Conservation (phyloP, 73 alveolate species). For the Blepharisma stoltei region DNA sequence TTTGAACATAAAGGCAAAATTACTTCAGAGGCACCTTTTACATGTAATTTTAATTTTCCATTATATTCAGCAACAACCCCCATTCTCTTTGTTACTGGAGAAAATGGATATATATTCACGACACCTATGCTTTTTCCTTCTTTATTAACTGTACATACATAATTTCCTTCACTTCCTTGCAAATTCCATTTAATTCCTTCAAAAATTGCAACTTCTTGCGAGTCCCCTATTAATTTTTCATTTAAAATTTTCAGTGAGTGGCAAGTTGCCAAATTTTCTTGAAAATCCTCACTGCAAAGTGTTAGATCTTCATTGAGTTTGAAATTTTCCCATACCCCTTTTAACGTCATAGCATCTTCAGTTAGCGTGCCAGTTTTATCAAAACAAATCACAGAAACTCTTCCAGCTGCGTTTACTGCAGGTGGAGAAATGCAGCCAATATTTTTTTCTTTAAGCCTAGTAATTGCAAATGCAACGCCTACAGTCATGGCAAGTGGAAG, state of each 20-base stretch:
- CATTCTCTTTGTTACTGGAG: constrained; percentile 86
- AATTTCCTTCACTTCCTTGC: constrained; percentile 52
- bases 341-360: constrained; percentile 88
- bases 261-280: constrained; percentile 49
- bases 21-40: constrained; percentile 33
- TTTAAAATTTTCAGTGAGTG: constrained; percentile 54
- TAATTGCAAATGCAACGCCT: constrained; percentile 55
- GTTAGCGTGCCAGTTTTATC: constrained; percentile 98
- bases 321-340: constrained; percentile 66
- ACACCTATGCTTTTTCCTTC: constrained; percentile 47
- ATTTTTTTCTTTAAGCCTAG: constrained; percentile 64
- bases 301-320: constrained; percentile 1
- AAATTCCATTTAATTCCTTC: constrained; percentile 74
- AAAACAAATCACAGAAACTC: constrained; percentile 81
- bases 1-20: constrained; percentile 46
- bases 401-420: constrained; percentile 88
- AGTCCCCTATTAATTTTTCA: constrained; percentile 86
- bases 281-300: constrained; percentile 1
- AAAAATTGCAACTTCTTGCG: constrained; percentile 90
- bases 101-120: constrained; percentile 84
- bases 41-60: constrained; percentile 13
- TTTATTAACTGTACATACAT: constrained; percentile 10
- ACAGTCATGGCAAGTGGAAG: constrained; percentile 69
- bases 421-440: constrained; percentile 88
- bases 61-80: constrained; percentile 63